Percentiles rank a stretch among this genome's conserved stretches.
phyloP scores from a whole-genome alignment of 345 rosid species.

The Linum trigynum region DNA sequence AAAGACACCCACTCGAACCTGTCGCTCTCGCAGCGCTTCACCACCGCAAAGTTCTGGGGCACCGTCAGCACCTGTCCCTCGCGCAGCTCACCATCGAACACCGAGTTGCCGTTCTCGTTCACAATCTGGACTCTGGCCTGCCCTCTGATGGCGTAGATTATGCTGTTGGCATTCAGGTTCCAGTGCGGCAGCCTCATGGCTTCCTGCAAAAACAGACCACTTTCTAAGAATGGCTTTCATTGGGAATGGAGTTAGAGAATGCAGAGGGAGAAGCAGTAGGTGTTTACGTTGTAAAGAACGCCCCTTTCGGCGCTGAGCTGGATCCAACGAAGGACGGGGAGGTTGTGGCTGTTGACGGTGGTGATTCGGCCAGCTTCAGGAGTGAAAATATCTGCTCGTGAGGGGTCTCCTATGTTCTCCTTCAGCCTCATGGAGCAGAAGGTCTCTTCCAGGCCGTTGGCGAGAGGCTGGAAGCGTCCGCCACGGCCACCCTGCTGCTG shows the following conservation, averaged over 20 bases:
- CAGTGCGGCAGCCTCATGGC: slow-evolving; percentile 57
- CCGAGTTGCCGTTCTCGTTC: slow-evolving; percentile 39
- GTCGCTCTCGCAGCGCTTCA: slow-evolving; percentile 34
- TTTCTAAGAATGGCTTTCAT: slow-evolving; percentile 15
- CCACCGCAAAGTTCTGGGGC: slow-evolving; percentile 58
- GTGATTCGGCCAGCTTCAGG: slow-evolving; percentile 46
- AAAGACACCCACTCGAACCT: slow-evolving; percentile 60
- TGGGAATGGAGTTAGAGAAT: slow-evolving; percentile 1
- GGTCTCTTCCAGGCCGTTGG: slow-evolving; percentile 72
- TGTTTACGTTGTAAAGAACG: slow-evolving; percentile 25
- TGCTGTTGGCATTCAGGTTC: slow-evolving; percentile 49
- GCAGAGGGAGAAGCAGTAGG: not conserved
- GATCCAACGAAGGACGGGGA: slow-evolving; percentile 47
- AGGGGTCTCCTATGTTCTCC: slow-evolving; percentile 55
- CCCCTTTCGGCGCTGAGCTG: slow-evolving; percentile 55
- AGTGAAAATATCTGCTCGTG: slow-evolving; percentile 47
- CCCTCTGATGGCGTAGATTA: slow-evolving; percentile 52
- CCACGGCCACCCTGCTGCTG: slow-evolving; percentile 1
- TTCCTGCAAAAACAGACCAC: slow-evolving; percentile 28
- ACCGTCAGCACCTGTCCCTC: slow-evolving; percentile 52
- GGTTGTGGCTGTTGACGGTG: slow-evolving; percentile 45
- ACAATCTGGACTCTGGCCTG: slow-evolving; percentile 46
- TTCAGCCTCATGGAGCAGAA: slow-evolving; percentile 47
- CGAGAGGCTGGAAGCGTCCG: not conserved
- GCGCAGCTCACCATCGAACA: slow-evolving; percentile 41